Evolutionary conservation across 1,139 yeast genomes (phyloP).

Genomic region (Hyphopichia burtonii): DNA sequence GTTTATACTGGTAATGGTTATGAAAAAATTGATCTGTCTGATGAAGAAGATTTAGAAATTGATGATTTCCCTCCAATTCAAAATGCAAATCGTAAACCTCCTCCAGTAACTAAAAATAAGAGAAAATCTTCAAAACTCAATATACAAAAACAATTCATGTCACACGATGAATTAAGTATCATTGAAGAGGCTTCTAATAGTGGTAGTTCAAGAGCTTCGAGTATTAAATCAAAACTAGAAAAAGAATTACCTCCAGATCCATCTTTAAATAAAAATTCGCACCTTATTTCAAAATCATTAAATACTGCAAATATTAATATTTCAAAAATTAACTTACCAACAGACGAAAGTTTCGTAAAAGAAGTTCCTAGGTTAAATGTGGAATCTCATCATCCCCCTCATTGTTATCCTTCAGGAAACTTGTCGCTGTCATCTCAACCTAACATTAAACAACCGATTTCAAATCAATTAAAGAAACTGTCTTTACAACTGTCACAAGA

Average conservation of each 20-base stretch:
- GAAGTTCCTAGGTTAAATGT: slow-evolving; percentile 2
- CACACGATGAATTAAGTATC: slow-evolving; percentile 39
- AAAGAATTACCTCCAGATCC: slow-evolving; percentile 12
- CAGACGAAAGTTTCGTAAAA: background rate
- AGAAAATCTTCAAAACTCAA: slow-evolving; percentile 18
- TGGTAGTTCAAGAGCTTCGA: slow-evolving; percentile 30
- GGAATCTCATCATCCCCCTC: background rate
- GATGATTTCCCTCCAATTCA: slow-evolving; percentile 11
- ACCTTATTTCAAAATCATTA: no score
- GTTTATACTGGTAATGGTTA: slow-evolving; percentile 40
- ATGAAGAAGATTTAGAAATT: slow-evolving; percentile 18
- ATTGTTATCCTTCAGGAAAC: background rate
- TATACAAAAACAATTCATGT: slow-evolving; percentile 14
- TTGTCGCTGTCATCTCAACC: background rate
- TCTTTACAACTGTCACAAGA: background rate
- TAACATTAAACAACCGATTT: background rate
- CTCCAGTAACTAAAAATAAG: slow-evolving; percentile 21
- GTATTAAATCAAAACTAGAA: slow-evolving; percentile 15
- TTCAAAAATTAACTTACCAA: no score
- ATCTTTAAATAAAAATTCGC: background rate
- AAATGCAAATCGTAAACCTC: slow-evolving; percentile 21
- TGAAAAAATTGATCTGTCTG: slow-evolving; percentile 34
- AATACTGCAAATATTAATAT: no score
- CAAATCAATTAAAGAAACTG: background rate
- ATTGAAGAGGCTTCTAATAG: slow-evolving; percentile 40